Percentiles rank a stretch among this genome's conserved stretches.
Evolutionary conservation across 257 asterid species (phyloP).

Genomic region (Sherardia arvensis): DNA sequence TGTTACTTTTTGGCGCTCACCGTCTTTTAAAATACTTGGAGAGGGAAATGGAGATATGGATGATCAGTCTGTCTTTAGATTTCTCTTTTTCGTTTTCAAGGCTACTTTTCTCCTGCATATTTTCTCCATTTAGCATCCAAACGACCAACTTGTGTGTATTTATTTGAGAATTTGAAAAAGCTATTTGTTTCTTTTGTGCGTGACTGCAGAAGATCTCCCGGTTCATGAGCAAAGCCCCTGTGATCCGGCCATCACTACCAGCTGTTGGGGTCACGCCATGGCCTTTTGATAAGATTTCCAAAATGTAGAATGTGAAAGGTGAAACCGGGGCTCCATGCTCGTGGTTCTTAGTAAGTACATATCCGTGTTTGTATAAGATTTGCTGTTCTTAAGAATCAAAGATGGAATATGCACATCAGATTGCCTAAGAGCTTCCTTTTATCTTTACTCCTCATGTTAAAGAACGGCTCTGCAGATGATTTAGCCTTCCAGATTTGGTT

Average conservation of each 20-base stretch:
- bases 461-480: neutral
- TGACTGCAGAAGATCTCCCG: no score
- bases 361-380: constrained; percentile 6
- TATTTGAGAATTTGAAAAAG: no score
- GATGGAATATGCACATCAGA: neutral
- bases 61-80: neutral
- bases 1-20: no score
- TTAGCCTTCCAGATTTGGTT: neutral
- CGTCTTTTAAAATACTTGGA: neutral
- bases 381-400: neutral
- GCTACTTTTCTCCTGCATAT: neutral
- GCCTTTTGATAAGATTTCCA: constrained; percentile 46
- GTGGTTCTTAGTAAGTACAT: constrained; percentile 1
- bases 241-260: constrained; percentile 66
- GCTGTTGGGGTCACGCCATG: constrained; percentile 49
- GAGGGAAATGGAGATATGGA: neutral
- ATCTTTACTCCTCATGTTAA: neutral
- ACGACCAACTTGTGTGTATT: no score
- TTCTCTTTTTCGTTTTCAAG: neutral
- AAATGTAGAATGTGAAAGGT: constrained; percentile 12
- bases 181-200: no score
- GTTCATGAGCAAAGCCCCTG: constrained; percentile 84
- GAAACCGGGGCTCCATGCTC: no score
- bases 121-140: no score
- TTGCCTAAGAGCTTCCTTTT: neutral